A percentile compares a stretch with the other conserved stretches of the same genome.
Conservation (phyloP, 345 rosid species). For the Cochlearia excelsa region DNA sequence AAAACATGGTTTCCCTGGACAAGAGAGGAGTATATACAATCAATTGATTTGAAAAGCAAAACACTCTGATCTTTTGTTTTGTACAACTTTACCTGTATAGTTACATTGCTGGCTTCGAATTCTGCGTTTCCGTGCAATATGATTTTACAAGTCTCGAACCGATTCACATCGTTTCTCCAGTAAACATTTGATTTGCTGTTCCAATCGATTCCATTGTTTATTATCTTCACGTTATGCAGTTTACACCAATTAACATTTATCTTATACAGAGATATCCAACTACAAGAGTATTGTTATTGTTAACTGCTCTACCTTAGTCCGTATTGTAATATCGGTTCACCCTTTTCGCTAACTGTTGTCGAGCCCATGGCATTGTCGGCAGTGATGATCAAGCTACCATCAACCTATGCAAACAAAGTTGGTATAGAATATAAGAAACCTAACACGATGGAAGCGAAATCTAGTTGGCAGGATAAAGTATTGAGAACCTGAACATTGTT, state of each 20-base stretch:
- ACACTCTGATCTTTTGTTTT: background rate
- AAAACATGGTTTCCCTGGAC: constrained; percentile 76
- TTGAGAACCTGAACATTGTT: constrained; percentile 71
- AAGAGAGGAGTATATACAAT: background rate
- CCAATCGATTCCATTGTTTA: constrained; percentile 84
- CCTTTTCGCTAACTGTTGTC: constrained; percentile 40
- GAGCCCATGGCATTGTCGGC: constrained; percentile 83
- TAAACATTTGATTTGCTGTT: constrained; percentile 58
- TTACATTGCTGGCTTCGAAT: constrained; percentile 75
- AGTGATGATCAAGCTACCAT: constrained; percentile 74
- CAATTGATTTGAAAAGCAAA: background rate
- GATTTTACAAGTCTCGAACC: constrained; percentile 64
- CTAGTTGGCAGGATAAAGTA: constrained; percentile 4
- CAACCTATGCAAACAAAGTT: constrained; percentile 46
- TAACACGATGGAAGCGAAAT: constrained; percentile 6
- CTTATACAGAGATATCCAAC: background rate
- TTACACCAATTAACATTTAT: constrained; percentile 48
- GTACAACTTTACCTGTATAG: constrained; percentile 51
- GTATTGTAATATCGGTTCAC: constrained; percentile 63
- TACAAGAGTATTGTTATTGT: background rate
- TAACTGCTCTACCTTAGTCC: constrained; percentile 58
- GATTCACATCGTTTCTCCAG: constrained; percentile 79
- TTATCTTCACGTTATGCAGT: constrained; percentile 64
- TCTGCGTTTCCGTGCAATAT: constrained; percentile 88
- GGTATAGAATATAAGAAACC: constrained; percentile 15